phyloP scores from a whole-genome alignment of 805 yeast genomes.

The Candida endomychidarum region DNA sequence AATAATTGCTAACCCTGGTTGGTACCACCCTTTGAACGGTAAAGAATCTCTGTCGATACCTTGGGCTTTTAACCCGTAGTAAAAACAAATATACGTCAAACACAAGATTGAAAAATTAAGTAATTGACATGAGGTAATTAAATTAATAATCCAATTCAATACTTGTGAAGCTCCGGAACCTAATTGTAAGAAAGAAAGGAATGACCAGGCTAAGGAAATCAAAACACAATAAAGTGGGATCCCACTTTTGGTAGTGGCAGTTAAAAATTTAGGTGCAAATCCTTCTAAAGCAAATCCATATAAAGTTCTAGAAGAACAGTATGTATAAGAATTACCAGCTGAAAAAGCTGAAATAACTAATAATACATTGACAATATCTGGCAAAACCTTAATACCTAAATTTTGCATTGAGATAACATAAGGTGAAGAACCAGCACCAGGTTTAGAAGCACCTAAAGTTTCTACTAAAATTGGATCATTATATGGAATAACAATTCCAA shows the following conservation, averaged over 20 bases:
- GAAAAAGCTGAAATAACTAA: slow-evolving; percentile 46
- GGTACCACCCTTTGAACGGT: slow-evolving; percentile 38
- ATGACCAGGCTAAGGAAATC: slow-evolving; percentile 51
- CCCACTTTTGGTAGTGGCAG: slow-evolving; percentile 46
- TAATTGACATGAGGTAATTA: slow-evolving; percentile 32
- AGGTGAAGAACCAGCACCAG: slow-evolving; percentile 65
- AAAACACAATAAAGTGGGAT: slow-evolving; percentile 48
- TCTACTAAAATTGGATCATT: slow-evolving; percentile 59
- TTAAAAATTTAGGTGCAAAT: slow-evolving; percentile 44
- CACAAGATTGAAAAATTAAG: slow-evolving; percentile 31
- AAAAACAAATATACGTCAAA: slow-evolving; percentile 60
- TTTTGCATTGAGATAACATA: slow-evolving; percentile 53
- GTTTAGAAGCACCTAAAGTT: slow-evolving; percentile 56
- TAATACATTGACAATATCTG: slow-evolving; percentile 46
- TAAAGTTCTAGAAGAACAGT: slow-evolving; percentile 46
- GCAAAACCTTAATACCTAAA: slow-evolving; percentile 41
- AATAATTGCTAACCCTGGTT: slow-evolving; percentile 36
- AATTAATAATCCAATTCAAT: slow-evolving; percentile 34
- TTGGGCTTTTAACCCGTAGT: slow-evolving; percentile 43
- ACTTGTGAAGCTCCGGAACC: slow-evolving; percentile 32
- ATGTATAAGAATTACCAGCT: slow-evolving; percentile 50
- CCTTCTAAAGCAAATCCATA: slow-evolving; percentile 49
- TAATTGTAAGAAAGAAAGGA: slow-evolving; percentile 63
- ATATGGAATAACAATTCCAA: slow-evolving; percentile 73
- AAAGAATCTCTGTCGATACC: slow-evolving; percentile 31